Evolutionary conservation across 192 early-diverging fungal genomes (phyloP), one percentile per base, ranked within the genome.

Genomic region (Oehlia diaphana): DNA sequence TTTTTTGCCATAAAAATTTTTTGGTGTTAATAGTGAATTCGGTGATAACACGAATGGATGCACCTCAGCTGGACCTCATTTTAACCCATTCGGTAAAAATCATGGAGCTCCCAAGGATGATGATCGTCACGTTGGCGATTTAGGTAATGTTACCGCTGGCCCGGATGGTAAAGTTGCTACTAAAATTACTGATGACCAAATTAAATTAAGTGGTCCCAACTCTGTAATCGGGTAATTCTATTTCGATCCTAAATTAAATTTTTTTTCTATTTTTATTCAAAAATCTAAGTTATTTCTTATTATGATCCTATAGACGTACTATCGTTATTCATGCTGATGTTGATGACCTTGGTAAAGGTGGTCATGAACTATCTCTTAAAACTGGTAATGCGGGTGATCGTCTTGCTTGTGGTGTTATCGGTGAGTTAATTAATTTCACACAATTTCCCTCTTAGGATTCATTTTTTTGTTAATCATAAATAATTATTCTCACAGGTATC

Each of bases 381-480:
- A 97, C 95, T 49, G 96, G 96, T 72, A 95, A 97, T 76, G 94
- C 95, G 84, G 96, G 96, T 67, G 91, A 85, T 64, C 93, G 96
- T 81, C 86, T 90, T 70, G 93, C 92, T 53, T 97, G 96, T 87
- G 96, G 95, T 88, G 95, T 96, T 85, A 94, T 97, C 85, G 95
- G 95, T 80, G 87, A 91, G 81, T 2, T 26, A 26, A 26, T 28
- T 33, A 62, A 6, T 19, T 73, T 26, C 21, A 26, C 50, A 33
- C 31, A 12, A 66, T 66, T 33, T 33, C 9, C 4, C 65, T 66
- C 31, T 33, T 33, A 3, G 0, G 31, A 33, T 31, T 66, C 65
- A 28, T 2, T 33, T 66, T 63, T 26, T 19, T 58, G 16, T 47
- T 47, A 47, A 47, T 47, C 19, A 58, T 58, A 58, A 37, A 58